Evolutionary conservation across 2,329 filamentous ascomycete genomes (phyloP), one percentile per base, ranked within the genome.

Genomic region (Sclerotinia borealis): DNA sequence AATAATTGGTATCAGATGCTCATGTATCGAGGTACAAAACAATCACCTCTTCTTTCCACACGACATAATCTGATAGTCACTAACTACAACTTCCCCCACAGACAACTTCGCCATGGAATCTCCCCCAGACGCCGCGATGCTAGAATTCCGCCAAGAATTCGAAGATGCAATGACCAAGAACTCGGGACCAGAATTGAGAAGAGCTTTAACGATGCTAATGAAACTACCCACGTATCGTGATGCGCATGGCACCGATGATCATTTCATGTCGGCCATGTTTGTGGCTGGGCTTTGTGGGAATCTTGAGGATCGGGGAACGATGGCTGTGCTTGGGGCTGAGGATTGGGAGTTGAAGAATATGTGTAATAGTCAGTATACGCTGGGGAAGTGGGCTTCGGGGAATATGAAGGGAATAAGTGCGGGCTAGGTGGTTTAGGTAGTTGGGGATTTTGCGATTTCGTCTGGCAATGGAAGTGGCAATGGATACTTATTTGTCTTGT

Each of bases 171-270:
- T 89, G 45, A 75, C 77, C 2, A 79, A 81, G 62, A 83, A 80
- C 49, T 76, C 78, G 1, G 85, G 86, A 0, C 84, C 85, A 7
- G 72, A 74, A 31, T 71, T 89, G 55, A 74, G 85, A 3, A 77
- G 82, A 2, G 81, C 79, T 0, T 78, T 87, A 61, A 85, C 84
- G 2, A 78, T 85, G 36, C 71, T 89, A 68, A 89, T 89, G 85
- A 89, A 89, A 76, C 83, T 89, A 69, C 86, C 86, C 0, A 77
- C 79, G 52, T 90, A 82, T 69, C 76, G 86, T 19, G 86, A 89
- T 68, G 87, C 87, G 0, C 87, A 90, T 75, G 86, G 79, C 0
- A 89, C 87, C 0, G 87, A 90, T 70, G 87, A 90, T 71, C 86
- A 90, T 70, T 89, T 87, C 67, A 88, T 89, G 83, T 77, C 85